A percentile compares a stretch with the other conserved stretches of the same genome.
phyloP scores from a whole-genome alignment of 768 basidiomycete species.

The Obba rivulosa region DNA sequence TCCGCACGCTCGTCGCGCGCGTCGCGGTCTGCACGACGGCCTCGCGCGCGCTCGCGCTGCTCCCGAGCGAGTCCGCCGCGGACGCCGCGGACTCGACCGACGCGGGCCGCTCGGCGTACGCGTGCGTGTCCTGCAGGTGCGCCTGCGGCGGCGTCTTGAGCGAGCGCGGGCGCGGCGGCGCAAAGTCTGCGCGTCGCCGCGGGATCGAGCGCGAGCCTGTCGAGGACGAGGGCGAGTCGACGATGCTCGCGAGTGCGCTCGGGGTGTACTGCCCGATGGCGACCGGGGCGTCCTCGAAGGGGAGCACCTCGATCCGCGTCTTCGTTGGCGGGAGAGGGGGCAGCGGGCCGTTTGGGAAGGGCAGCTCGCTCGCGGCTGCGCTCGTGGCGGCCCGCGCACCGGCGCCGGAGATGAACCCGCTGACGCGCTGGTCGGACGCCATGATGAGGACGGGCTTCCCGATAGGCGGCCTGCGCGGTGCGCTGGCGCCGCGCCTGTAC shows the following conservation, averaged over 20 bases:
- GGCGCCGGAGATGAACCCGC: conserved; percentile 9
- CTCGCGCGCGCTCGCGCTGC: conserved; percentile 34
- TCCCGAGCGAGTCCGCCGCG: conserved; percentile 17
- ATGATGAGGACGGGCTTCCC: conserved; percentile 49
- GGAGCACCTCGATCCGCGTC: conserved; percentile 13
- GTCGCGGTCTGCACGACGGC: conserved; percentile 42
- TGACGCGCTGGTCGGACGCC: conserved; percentile 10
- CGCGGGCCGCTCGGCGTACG: conserved; percentile 15
- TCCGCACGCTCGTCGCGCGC: conserved; percentile 50
- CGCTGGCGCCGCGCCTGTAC: conserved; percentile 27
- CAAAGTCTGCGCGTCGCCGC: conserved; percentile 63
- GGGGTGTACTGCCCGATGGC: conserved; percentile 30
- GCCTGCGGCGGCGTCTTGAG: conserved; percentile 26
- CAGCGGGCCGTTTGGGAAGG: conserved; percentile 5
- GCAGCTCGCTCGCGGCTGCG: conserved; percentile 5
- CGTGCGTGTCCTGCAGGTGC: conserved; percentile 14
- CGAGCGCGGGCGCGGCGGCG: conserved; percentile 40
- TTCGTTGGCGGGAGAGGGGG: conserved; percentile 8
- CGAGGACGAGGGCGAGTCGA: conserved; percentile 58
- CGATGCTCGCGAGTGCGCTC: conserved; percentile 38
- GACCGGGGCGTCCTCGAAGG: conserved; percentile 36
- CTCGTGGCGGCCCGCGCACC: conserved; percentile 5
- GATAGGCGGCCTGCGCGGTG: conserved; percentile 38
- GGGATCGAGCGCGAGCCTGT: conserved; percentile 64
- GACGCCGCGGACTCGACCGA: conserved; percentile 22